Percentiles rank a stretch among this genome's conserved stretches.
Evolutionary conservation across 2,329 filamentous ascomycete species (phyloP).

Genomic region (Clarireedia paspali): DNA sequence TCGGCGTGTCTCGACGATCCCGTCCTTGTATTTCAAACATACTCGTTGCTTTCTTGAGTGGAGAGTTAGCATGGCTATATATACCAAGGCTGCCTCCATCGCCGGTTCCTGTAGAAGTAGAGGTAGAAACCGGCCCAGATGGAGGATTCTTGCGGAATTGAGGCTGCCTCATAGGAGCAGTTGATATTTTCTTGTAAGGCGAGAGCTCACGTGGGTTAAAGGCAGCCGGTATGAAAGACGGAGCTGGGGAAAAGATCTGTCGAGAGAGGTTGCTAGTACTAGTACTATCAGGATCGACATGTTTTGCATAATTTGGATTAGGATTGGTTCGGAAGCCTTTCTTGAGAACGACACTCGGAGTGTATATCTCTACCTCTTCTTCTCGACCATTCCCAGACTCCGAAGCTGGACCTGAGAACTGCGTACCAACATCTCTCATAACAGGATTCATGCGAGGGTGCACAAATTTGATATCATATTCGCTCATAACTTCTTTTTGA

Average conservation of each 20-base stretch:
- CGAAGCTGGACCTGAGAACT: slow-evolving; percentile 45
- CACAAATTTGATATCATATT: slow-evolving; percentile 95
- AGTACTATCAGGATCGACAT: slow-evolving; percentile 59
- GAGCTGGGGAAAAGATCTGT: slow-evolving; percentile 28
- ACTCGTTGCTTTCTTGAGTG: slow-evolving; percentile 68
- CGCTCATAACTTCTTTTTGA: slow-evolving; percentile 84
- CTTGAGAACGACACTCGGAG: slow-evolving; percentile 56
- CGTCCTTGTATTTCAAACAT: slow-evolving; percentile 47
- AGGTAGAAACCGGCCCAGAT: slow-evolving; percentile 22
- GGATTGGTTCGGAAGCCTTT: slow-evolving; percentile 74
- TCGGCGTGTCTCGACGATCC: slow-evolving; percentile 38
- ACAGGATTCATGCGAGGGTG: slow-evolving; percentile 79
- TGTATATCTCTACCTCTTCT: slow-evolving; percentile 49
- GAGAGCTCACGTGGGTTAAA: slow-evolving; percentile 31
- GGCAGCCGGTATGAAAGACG: slow-evolving; percentile 29
- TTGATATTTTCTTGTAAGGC: slow-evolving; percentile 30
- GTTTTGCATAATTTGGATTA: slow-evolving; percentile 70
- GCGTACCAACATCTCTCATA: slow-evolving; percentile 71
- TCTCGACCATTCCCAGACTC: slow-evolving; percentile 26
- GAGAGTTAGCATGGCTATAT: slow-evolving; percentile 72
- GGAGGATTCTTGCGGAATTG: slow-evolving; percentile 39
- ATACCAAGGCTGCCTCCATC: slow-evolving; percentile 76
- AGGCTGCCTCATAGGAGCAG: slow-evolving; percentile 44
- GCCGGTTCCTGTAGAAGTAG: slow-evolving; percentile 29
- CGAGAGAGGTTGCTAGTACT: slow-evolving; percentile 19